Evolutionary conservation across 805 yeast species (phyloP).

Genomic region (Pichia cabralensis): DNA sequence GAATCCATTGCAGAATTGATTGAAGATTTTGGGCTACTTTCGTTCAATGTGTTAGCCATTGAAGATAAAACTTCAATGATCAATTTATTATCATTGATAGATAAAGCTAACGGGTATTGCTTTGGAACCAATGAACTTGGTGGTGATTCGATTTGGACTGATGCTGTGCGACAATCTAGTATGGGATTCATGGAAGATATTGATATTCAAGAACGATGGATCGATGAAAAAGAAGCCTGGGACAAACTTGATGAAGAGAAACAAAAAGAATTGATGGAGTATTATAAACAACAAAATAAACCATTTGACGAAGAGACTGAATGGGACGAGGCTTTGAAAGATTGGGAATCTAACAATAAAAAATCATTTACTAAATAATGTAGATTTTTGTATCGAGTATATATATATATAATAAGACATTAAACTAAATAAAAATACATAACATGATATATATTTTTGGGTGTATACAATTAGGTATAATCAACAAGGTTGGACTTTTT

Average conservation of each 20-base stretch:
- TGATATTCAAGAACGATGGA: conserved; percentile 93
- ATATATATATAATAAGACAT: background rate
- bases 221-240: conserved; percentile 69
- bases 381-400: background rate
- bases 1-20: conserved; percentile 73
- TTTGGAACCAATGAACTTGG: conserved; percentile 91
- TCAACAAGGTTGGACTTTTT: background rate
- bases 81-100: conserved; percentile 61
- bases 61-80: conserved; percentile 94
- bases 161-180: conserved; percentile 72
- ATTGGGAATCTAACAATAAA: conserved; percentile 39
- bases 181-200: conserved; percentile 41
- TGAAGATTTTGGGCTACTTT: conserved; percentile 77
- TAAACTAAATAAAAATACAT: too few relatives aligned
- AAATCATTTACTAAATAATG: conserved; percentile 7
- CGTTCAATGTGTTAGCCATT: conserved; percentile 80
- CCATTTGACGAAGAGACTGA: conserved; percentile 53
- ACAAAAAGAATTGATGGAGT: conserved; percentile 28
- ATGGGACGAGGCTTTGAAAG: conserved; percentile 54
- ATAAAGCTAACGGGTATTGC: conserved; percentile 87
- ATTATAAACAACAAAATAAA: conserved; percentile 27
- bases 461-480: background rate
- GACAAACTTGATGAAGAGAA: conserved; percentile 52
- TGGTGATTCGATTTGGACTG: conserved; percentile 98
- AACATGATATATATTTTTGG: background rate